Evolutionary conservation across 805 yeast species (phyloP).

Genomic region (Cyberlindnera nakhonratchasimensis): DNA sequence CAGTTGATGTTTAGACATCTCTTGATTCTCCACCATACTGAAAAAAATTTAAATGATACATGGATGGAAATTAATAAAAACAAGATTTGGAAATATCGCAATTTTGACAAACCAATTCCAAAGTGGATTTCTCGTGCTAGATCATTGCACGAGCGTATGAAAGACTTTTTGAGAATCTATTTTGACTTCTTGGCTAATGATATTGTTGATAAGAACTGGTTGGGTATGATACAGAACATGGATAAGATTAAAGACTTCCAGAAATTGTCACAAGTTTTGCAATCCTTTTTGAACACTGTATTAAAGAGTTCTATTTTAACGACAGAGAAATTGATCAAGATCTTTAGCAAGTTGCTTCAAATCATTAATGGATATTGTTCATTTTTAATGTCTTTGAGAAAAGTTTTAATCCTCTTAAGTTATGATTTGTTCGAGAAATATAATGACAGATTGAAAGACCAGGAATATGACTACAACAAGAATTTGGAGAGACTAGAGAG

Average conservation of each 20-base stretch:
- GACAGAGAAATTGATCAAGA: constrained; percentile 47
- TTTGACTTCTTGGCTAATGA: constrained; percentile 53
- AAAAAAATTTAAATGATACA: constrained; percentile 54
- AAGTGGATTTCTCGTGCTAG: constrained; percentile 55
- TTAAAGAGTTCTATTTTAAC: constrained; percentile 67
- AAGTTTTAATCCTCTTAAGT: constrained; percentile 49
- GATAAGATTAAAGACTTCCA: constrained; percentile 37
- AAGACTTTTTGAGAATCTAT: constrained; percentile 52
- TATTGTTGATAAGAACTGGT: constrained; percentile 56
- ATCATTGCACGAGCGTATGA: constrained; percentile 47
- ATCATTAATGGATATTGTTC: constrained; percentile 46
- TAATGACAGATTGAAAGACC: constrained; percentile 36
- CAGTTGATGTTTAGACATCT: constrained; percentile 77
- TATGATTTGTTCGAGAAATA: constrained; percentile 39
- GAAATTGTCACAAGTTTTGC: constrained; percentile 42
- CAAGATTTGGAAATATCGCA: constrained; percentile 59
- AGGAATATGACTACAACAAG: constrained; percentile 37
- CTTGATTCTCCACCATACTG: constrained; percentile 58
- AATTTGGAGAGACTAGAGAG: constrained; percentile 40
- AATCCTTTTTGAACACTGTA: constrained; percentile 57
- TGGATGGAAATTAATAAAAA: constrained; percentile 71
- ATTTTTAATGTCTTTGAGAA: constrained; percentile 50
- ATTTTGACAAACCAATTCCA: constrained; percentile 40
- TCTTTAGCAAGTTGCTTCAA: constrained; percentile 43
- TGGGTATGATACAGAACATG: constrained; percentile 33